Percentiles rank a stretch among this genome's conserved stretches.
Evolutionary conservation across 371 early-diverging fungal genomes (phyloP).

Genomic region (Rhizomucor pusillus): DNA sequence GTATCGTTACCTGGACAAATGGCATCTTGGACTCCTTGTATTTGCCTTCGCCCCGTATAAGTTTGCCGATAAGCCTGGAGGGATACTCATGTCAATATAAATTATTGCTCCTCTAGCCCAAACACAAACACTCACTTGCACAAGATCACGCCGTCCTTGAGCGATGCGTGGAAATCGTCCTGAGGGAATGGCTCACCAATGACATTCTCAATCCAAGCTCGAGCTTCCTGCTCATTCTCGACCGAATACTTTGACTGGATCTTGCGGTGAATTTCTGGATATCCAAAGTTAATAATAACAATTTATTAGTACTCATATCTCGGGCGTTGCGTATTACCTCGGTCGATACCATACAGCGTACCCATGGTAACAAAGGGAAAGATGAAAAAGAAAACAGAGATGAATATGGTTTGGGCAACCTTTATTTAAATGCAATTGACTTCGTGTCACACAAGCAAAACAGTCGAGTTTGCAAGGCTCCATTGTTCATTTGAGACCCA

Average conservation of each 20-base stretch:
- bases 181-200: slow-evolving; percentile 50
- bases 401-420: neutral
- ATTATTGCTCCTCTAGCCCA: neutral
- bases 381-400: neutral
- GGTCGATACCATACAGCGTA: slow-evolving; percentile 19
- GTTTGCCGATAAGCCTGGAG: slow-evolving; percentile 56
- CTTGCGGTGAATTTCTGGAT: slow-evolving; percentile 53
- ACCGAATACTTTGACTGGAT: slow-evolving; percentile 58
- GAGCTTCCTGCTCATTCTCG: slow-evolving; percentile 57
- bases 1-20: slow-evolving; percentile 71
- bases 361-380: slow-evolving; percentile 3
- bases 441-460: too few species aligned
- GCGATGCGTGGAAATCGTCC: slow-evolving; percentile 60
- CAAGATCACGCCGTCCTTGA: slow-evolving; percentile 83
- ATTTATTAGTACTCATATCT: neutral
- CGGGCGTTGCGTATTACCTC: slow-evolving; percentile 1
- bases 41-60: slow-evolving; percentile 60
- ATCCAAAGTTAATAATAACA: neutral
- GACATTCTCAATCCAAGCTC: slow-evolving; percentile 64
- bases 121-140: slow-evolving; percentile 59
- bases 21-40: slow-evolving; percentile 69
- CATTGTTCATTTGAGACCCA: too few species aligned
- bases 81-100: neutral
- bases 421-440: too few species aligned
- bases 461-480: too few species aligned